phyloP scores from a whole-genome alignment of 805 yeast genomes.

The Lipomyces orientalis region DNA sequence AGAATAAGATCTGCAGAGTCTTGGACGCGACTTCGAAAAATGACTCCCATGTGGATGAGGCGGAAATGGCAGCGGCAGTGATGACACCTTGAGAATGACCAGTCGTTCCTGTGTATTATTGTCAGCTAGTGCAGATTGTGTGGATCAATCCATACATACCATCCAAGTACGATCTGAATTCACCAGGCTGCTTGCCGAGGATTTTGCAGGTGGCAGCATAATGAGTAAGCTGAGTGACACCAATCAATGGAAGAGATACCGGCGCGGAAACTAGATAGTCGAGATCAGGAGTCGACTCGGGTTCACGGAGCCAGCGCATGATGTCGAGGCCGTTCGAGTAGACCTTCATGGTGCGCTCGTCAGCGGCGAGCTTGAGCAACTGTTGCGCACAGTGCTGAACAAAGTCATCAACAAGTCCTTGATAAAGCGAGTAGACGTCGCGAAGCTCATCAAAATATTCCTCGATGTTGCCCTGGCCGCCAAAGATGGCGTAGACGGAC shows the following conservation, averaged over 20 bases:
- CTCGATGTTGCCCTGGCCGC: conserved; percentile 99
- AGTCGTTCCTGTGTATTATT: conserved; percentile 45
- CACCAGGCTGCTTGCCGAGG: conserved; percentile 88
- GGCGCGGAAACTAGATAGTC: conserved; percentile 91
- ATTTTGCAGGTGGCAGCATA: conserved; percentile 85
- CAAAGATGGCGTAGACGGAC: conserved; percentile 81
- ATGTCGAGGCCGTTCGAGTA: conserved; percentile 94
- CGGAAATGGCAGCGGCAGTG: conserved; percentile 88
- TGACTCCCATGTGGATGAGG: conserved; percentile 81
- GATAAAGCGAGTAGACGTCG: conserved; percentile 77
- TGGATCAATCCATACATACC: conserved; percentile 14
- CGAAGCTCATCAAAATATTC: conserved; percentile 97
- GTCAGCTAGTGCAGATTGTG: too few species aligned
- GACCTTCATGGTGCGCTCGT: conserved; percentile 80
- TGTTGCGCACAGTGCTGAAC: conserved; percentile 70
- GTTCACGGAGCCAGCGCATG: conserved; percentile 81
- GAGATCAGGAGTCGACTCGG: conserved; percentile 85
- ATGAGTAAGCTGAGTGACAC: conserved; percentile 93
- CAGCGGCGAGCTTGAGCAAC: conserved; percentile 68
- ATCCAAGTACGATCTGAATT: conserved; percentile 65
- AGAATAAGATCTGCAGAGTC: conserved; percentile 85
- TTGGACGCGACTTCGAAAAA: conserved; percentile 74
- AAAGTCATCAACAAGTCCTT: conserved; percentile 74
- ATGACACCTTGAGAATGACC: conserved; percentile 65
- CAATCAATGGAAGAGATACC: conserved; percentile 95